A percentile compares a stretch with the other conserved stretches of the same genome.
Evolutionary conservation across 352 stramenopile species (phyloP).

Genomic region (Thraustotheca clavata): DNA sequence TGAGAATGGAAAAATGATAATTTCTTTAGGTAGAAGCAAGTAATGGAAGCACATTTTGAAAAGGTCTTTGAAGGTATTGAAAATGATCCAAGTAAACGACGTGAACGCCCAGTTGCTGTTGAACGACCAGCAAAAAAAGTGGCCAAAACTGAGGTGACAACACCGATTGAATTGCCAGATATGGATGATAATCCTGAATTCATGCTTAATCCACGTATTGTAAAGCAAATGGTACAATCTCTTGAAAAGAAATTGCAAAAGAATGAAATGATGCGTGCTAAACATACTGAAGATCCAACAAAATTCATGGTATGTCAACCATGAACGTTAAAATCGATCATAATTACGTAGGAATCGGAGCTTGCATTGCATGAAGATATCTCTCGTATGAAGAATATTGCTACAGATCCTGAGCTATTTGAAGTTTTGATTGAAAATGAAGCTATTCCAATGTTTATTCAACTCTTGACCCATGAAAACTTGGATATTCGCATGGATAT

Average conservation of each 20-base stretch:
- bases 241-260: conserved; percentile 63
- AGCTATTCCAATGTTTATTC: conserved; percentile 54
- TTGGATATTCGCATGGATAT: conserved; percentile 57
- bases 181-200: conserved; percentile 8
- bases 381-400: conserved; percentile 43
- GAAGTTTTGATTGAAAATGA: conserved; percentile 49
- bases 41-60: conserved; percentile 21
- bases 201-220: conserved; percentile 50
- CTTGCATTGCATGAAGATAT: conserved; percentile 52
- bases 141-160: neutral
- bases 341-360: conserved; percentile 42
- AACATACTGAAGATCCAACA: conserved; percentile 58
- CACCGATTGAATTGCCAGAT: neutral
- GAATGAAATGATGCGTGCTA: conserved; percentile 74
- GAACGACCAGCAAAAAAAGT: conserved; percentile 10
- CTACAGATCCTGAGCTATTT: conserved; percentile 53
- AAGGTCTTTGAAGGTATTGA: conserved; percentile 14
- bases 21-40: too few species aligned
- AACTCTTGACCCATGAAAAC: conserved; percentile 77
- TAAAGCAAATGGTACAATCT: conserved; percentile 59
- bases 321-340: neutral
- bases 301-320: conserved; percentile 57
- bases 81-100: neutral
- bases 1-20: too few species aligned
- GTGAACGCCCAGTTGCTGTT: neutral